Conservation (phyloP, 1,139 yeast species). For the Yamadazyma atlantica region DNA sequence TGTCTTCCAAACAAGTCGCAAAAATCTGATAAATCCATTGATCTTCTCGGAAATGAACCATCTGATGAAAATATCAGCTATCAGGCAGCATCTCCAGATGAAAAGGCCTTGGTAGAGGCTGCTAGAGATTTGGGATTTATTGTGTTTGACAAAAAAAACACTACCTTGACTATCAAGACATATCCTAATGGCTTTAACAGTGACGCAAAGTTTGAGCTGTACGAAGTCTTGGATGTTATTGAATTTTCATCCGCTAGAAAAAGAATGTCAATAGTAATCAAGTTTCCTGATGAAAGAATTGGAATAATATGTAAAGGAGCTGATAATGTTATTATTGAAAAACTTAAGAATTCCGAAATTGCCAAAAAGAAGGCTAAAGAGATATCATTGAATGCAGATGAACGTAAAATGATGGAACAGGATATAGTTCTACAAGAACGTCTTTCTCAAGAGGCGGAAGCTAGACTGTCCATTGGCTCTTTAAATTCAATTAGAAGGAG, state of each 20-base stretch:
- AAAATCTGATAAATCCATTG: not conserved
- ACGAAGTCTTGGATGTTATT: conserved; percentile 72
- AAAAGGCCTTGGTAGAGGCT: conserved; percentile 86
- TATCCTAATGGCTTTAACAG: conserved; percentile 80
- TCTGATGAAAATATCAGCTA: conserved; percentile 61
- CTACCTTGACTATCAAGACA: conserved; percentile 62
- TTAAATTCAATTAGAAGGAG: conserved; percentile 34
- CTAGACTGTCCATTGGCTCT: conserved; percentile 25
- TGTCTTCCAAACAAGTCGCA: conserved; percentile 64
- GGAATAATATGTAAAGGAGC: conserved; percentile 93
- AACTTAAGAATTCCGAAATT: conserved; percentile 54
- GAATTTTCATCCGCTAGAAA: conserved; percentile 89
- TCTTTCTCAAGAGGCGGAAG: conserved; percentile 34
- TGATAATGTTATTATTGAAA: conserved; percentile 85
- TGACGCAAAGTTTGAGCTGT: conserved; percentile 63
- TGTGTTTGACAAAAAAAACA: conserved; percentile 65
- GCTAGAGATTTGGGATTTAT: conserved; percentile 93
- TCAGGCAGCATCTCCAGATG: conserved; percentile 96
- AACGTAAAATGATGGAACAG: conserved; percentile 79
- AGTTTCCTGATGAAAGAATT: conserved; percentile 76
- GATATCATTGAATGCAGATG: conserved; percentile 55
- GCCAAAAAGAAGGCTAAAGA: conserved; percentile 67
- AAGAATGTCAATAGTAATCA: conserved; percentile 88
- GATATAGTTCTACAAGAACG: conserved; percentile 62
- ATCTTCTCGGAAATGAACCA: not conserved